Percentiles rank a stretch among this genome's conserved stretches.
Conservation (phyloP, 1,284 basidiomycete genomes). For the Clitocybe nebularis region DNA sequence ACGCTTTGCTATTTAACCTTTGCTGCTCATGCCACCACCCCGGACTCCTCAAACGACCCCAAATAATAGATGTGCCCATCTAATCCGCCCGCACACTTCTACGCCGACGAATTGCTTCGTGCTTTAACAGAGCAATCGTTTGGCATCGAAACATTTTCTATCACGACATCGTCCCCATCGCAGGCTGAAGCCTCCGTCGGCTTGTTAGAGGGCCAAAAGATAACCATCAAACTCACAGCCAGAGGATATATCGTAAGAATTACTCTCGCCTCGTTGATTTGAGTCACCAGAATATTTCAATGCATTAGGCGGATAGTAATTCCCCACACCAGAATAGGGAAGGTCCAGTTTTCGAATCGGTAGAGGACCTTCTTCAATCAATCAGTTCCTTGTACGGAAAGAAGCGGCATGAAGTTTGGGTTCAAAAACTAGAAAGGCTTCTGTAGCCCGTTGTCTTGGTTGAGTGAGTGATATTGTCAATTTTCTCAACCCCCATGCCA, state of each 20-base stretch:
- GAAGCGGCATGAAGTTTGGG: conserved; percentile 42
- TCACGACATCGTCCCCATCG: conserved; percentile 33
- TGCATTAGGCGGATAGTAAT: too few species aligned
- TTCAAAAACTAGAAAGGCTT: conserved; percentile 45
- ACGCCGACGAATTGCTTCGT: conserved; percentile 46
- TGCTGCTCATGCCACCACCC: neutral
- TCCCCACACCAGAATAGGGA: conserved; percentile 12
- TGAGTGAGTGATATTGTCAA: conserved; percentile 2
- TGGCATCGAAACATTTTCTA: conserved; percentile 46
- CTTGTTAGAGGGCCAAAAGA: conserved; percentile 47
- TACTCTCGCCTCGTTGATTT: conserved; percentile 6
- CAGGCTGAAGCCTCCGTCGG: conserved; percentile 52
- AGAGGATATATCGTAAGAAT: conserved; percentile 49
- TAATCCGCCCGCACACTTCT: conserved; percentile 35
- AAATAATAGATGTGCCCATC: conserved; percentile 16
- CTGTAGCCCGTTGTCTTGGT: conserved; percentile 20
- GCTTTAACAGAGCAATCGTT: conserved; percentile 58
- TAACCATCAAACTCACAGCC: conserved; percentile 46
- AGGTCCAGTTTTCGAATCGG: conserved; percentile 40
- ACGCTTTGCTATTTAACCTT: too few species aligned
- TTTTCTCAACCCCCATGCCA: too few species aligned
- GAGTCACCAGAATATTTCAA: conserved; percentile 20
- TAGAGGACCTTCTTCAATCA: conserved; percentile 52
- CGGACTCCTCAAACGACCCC: neutral
- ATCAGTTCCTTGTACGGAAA: conserved; percentile 48